Base-by-base conservation (phyloP, 2,329 filamentous ascomycete species). In the Eurotiales sp. region DNA sequence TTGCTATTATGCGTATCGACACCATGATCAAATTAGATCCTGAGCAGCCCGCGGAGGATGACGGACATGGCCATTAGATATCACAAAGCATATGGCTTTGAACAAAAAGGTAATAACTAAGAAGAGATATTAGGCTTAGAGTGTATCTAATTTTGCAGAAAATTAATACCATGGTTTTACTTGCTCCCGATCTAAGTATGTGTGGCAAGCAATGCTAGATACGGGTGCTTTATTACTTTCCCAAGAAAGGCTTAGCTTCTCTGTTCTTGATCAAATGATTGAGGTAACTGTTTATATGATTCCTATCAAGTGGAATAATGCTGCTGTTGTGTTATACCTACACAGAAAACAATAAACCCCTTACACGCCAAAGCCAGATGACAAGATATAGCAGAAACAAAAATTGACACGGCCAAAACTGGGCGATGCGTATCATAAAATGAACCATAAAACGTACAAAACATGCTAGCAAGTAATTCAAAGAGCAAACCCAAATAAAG, bases 1-100 rank as follows among this genome's bases (percentile, higher is more conserved):
- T 99, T 72, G 88, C 90, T 67, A 97, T 99, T 70, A 97, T 99
- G 93, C 84, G 93, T 65, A 99, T 99, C 69, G 93, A 99, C 77
- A 97, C 93, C 59, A 80, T 99, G 73, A 97, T 99, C 76, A 95
- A 95, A 79, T 77, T 99, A 72, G 93, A 99, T 78, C 91, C 91
- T 15, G 90, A 96, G 77, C 82, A 86, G 77, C 80, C 81, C 66
- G 78, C 76, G 36, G 81, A 84, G 65, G 81, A 95, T 74, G 88
- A 93, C 64, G 90, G 89, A 52, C 89, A 95, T 73, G 90, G 86
- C 50, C 90, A 95, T 76, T 93, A 81, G 42, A 30, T 12, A 21
- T n/a, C n/a, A n/a, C n/a, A 36, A 8, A 8, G 15, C 15, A 22
- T 23, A 8, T 10, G 17, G 15, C 10, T 37, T 43, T 23, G 17